phyloP scores from a whole-genome alignment of 257 asterid genomes.

The Anisodus tanguticus region DNA sequence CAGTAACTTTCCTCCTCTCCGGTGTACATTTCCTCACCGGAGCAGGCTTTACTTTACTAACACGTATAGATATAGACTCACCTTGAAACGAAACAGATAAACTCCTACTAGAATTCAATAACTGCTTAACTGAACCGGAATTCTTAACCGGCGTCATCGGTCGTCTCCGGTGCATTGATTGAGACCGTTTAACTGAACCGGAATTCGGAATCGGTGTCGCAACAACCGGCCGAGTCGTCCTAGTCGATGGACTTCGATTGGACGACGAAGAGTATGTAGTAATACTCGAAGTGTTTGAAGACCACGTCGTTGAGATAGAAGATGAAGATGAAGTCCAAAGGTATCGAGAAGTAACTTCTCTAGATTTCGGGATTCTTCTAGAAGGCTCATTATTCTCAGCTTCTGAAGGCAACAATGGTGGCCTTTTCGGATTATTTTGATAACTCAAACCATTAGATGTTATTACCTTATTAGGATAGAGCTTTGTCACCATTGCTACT shows the following conservation, averaged over 20 bases:
- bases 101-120: slow-evolving; percentile 65
- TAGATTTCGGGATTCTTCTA: slow-evolving; percentile 54
- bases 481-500: slow-evolving; percentile 56
- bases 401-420: slow-evolving; percentile 69
- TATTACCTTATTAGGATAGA: too few relatives aligned
- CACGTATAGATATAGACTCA: slow-evolving; percentile 58
- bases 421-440: slow-evolving; percentile 50
- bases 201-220: slow-evolving; percentile 42
- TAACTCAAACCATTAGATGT: background rate
- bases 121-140: slow-evolving; percentile 57
- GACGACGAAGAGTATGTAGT: slow-evolving; percentile 35
- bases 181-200: slow-evolving; percentile 34
- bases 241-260: slow-evolving; percentile 55
- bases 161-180: slow-evolving; percentile 44
- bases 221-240: slow-evolving; percentile 25
- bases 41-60: slow-evolving; percentile 63
- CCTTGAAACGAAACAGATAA: slow-evolving; percentile 90
- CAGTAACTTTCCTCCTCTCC: slow-evolving; percentile 57
- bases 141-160: slow-evolving; percentile 59
- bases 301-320: slow-evolving; percentile 65
- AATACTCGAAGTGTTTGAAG: slow-evolving; percentile 53
- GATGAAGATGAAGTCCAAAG: slow-evolving; percentile 62
- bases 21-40: slow-evolving; percentile 69
- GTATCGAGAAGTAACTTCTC: slow-evolving; percentile 70
- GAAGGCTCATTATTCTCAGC: slow-evolving; percentile 55